These are phyloP conservation scores for Collybia mongolica DNA, from an alignment of 768 basidiomycete genomes.

Conservation along the genomic window DNA sequence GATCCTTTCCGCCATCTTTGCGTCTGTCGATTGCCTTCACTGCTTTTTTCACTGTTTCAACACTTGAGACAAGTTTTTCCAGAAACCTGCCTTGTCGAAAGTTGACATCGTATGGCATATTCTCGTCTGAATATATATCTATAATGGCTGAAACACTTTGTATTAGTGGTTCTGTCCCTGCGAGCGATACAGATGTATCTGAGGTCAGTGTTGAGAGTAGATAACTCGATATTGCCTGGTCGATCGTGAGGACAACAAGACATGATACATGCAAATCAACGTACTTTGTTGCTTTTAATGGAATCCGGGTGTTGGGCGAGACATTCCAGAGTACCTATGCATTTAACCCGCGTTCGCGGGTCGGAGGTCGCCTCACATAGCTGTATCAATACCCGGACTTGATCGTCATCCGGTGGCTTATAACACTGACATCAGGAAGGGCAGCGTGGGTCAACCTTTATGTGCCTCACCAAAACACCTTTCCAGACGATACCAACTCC, in stretches of 20 bases:
- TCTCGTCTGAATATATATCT: slow-evolving; percentile 93
- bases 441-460: background rate
- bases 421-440: background rate
- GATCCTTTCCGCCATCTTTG: slow-evolving; percentile 63
- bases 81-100: slow-evolving; percentile 67
- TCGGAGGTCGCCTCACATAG: slow-evolving; percentile 58
- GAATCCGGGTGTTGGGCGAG: slow-evolving; percentile 70
- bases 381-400: slow-evolving; percentile 64
- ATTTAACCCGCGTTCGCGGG: slow-evolving; percentile 62
- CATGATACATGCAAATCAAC: background rate
- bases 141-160: slow-evolving; percentile 82
- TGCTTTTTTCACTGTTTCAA: slow-evolving; percentile 61
- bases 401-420: slow-evolving; percentile 58
- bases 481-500: slow-evolving; percentile 80
- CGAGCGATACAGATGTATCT: slow-evolving; percentile 32
- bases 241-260: background rate
- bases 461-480: slow-evolving; percentile 52
- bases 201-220: slow-evolving; percentile 63
- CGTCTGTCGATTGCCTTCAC: slow-evolving; percentile 67
- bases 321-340: slow-evolving; percentile 83
- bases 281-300: slow-evolving; percentile 64
- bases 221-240: slow-evolving; percentile 62
- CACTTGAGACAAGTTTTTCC: slow-evolving; percentile 50
- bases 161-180: slow-evolving; percentile 67
- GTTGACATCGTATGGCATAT: slow-evolving; percentile 73